Evolutionary conservation across 495 filamentous ascomycete species (phyloP).

Genomic region (Penicillium longicatenatum): DNA sequence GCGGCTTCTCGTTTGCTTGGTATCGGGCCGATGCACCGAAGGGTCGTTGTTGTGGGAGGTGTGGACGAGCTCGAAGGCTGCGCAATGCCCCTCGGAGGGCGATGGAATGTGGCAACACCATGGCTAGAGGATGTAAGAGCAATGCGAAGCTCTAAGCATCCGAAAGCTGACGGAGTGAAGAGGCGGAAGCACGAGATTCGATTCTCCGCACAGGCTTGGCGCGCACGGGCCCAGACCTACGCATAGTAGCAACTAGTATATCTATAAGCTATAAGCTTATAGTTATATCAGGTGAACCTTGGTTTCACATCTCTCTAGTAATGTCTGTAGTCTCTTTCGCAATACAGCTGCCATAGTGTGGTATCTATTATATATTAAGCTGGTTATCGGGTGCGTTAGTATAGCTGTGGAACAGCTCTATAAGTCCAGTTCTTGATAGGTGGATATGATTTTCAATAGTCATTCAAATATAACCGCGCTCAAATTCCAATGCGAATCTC

Average conservation of each 20-base stretch:
- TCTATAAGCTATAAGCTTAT: too few relatives aligned
- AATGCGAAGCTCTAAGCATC: conserved; percentile 4
- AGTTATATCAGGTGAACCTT: too few relatives aligned
- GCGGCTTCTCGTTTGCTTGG: conserved; percentile 30
- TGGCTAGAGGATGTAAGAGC: conserved; percentile 12
- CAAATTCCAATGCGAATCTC: too few relatives aligned
- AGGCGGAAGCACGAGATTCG: conserved; percentile 2
- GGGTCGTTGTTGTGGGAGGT: conserved; percentile 20
- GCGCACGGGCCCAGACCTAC: neutral
- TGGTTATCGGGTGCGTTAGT: too few relatives aligned
- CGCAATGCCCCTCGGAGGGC: conserved; percentile 27
- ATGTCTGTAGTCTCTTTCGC: too few relatives aligned
- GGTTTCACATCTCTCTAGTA: too few relatives aligned
- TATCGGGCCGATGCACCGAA: conserved; percentile 26
- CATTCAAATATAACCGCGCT: too few relatives aligned
- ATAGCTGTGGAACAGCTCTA: too few relatives aligned
- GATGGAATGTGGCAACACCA: conserved; percentile 22
- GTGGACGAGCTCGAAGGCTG: conserved; percentile 18
- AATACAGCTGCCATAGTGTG: too few relatives aligned
- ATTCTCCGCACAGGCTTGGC: conserved; percentile 9
- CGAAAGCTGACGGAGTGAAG: neutral
- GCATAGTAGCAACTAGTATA: neutral
- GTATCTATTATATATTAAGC: too few relatives aligned
- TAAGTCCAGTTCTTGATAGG: too few relatives aligned
- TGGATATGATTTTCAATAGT: too few relatives aligned